Conservation (phyloP, 306 rosid genomes). For the Canavalia gladiata region DNA sequence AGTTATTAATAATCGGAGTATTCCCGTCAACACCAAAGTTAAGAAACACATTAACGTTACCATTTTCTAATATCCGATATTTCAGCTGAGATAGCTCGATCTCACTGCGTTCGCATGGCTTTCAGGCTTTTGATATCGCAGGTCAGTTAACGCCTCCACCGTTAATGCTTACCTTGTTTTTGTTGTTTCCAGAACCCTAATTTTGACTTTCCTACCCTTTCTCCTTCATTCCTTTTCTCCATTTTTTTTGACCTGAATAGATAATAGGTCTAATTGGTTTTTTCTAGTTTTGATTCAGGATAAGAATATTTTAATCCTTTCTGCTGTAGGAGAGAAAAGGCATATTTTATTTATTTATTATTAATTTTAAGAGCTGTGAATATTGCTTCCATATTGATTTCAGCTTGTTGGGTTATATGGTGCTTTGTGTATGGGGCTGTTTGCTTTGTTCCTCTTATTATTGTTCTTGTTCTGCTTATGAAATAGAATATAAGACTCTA, state of each 20-base stretch:
- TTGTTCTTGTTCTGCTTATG: neutral
- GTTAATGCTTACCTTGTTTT: too few relatives aligned
- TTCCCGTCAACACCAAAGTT: too few relatives aligned
- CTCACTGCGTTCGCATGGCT: too few relatives aligned
- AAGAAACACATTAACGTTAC: too few relatives aligned
- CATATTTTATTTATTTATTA: neutral
- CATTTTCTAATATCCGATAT: too few relatives aligned
- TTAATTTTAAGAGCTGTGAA: neutral
- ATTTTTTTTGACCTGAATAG: neutral
- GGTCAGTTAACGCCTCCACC: too few relatives aligned
- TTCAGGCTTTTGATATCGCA: too few relatives aligned
- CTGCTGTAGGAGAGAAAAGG: neutral
- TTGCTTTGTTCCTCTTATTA: neutral
- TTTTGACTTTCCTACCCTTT: neutral
- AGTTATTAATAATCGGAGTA: too few relatives aligned
- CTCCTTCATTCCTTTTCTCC: neutral
- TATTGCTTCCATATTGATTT: slow-evolving; percentile 1
- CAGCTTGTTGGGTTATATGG: neutral
- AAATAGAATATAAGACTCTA: neutral
- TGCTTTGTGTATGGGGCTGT: neutral
- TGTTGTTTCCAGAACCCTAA: too few relatives aligned
- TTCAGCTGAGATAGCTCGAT: too few relatives aligned
- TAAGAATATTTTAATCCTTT: neutral
- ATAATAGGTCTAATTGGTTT: neutral
- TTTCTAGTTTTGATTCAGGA: neutral